Evolutionary conservation across 805 yeast genomes (phyloP), one percentile per base, ranked within the genome.

Genomic region (Kazachstania viticola): DNA sequence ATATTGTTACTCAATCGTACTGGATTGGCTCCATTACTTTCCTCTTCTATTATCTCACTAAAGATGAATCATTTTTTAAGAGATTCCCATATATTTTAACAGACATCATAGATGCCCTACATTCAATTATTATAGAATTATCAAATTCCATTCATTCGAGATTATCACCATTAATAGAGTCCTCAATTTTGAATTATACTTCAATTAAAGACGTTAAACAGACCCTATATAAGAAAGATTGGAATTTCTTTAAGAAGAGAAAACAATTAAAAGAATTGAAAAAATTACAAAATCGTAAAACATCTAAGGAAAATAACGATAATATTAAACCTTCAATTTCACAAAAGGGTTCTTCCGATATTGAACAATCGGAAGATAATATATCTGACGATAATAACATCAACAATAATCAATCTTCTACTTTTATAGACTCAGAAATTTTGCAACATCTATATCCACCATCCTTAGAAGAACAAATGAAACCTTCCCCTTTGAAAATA

Each of bases 11-110:
- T 25, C 67, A 78, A 39, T 78, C 94, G 31, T 88, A 84, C 52
- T 91, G 97, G 97, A 68, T 91, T 23, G 75, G 94, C 4, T 78
- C 80, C 17, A 51, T 80, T 28, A 80, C 81, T 37, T 75, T 81
- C 42, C 58, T 88, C 31, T 76, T 79, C 46, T 88, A 79, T 53
- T 88, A 83, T 54, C 49, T 88, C 21, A 61, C 72, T 27, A 73
- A 80, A 38, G 91, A 79, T 46, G 78, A 72, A 11, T 55, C 60
- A 0, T 65, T 78, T 32, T 75, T 72, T 51, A 46, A 53, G 15
- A 60, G 58, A 29, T 69, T 74, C 38, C 84, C 87, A 2, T 49
- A 57, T 12, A 58, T 75, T 19, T 50, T 80, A 30, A 84, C 78
- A 46, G 83, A 75, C 30, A 27, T 76, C 21, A 55, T 69, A 9